A percentile compares a stretch with the other conserved stretches of the same genome.
Evolutionary conservation across 2,329 filamentous ascomycete species (phyloP).

Genomic region (Sclerotinia borealis): DNA sequence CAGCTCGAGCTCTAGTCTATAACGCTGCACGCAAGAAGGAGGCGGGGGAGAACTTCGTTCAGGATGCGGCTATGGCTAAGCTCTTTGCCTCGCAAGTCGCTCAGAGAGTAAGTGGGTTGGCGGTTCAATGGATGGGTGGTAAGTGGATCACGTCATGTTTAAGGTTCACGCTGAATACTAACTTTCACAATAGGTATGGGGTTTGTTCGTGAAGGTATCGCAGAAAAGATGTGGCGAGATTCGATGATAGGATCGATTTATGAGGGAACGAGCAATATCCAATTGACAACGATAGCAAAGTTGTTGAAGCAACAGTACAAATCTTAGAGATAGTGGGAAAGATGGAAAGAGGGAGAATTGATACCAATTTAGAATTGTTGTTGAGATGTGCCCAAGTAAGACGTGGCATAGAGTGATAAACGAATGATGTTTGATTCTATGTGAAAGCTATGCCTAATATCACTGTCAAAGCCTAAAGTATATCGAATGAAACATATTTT

Average conservation of each 20-base stretch:
- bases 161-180: background rate
- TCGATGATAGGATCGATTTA: slow-evolving; percentile 99
- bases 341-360: background rate
- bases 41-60: slow-evolving; percentile 89
- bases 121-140: slow-evolving; percentile 98
- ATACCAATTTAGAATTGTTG: slow-evolving; percentile 8
- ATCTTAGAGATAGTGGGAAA: slow-evolving; percentile 35
- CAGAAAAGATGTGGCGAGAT: slow-evolving; percentile 96
- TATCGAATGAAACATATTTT: background rate
- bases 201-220: slow-evolving; percentile 90
- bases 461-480: background rate
- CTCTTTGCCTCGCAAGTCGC: slow-evolving; percentile 91
- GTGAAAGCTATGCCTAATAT: background rate
- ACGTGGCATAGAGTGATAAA: background rate
- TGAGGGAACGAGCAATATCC: slow-evolving; percentile 79
- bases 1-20: slow-evolving; percentile 86
- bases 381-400: background rate
- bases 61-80: slow-evolving; percentile 97
- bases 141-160: slow-evolving; percentile 1
- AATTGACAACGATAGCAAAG: slow-evolving; percentile 67
- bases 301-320: slow-evolving; percentile 65
- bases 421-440: background rate
- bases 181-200: slow-evolving; percentile 56
- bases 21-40: slow-evolving; percentile 98
- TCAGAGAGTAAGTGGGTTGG: slow-evolving; percentile 73